Percentiles rank a stretch among this genome's conserved stretches.
Evolutionary conservation across 2,329 filamentous ascomycete species (phyloP).

Genomic region (Ceratocystis colombiana): DNA sequence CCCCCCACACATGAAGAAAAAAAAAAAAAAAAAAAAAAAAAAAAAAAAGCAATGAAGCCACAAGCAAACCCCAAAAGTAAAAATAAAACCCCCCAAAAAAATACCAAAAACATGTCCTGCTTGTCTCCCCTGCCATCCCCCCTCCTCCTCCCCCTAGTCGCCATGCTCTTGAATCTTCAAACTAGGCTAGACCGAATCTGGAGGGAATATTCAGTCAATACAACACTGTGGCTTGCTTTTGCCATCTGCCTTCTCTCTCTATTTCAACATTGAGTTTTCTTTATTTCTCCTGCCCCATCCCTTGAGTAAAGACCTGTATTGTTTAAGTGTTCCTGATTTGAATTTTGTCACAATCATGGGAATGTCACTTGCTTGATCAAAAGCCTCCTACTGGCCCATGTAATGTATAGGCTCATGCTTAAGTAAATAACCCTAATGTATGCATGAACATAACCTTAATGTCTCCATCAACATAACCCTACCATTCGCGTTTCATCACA

Average conservation of each 20-base stretch:
- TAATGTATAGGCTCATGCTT: no score
- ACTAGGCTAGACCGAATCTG: neutral
- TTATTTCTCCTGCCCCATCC: neutral
- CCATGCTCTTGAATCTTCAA: slow-evolving; percentile 7
- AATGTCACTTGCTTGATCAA: no score
- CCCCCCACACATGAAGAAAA: no score
- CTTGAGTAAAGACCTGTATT: neutral
- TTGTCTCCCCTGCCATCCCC: neutral
- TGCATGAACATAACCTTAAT: no score
- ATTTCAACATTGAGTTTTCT: neutral
- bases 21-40: no score
- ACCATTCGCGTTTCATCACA: no score
- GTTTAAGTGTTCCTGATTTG: no score
- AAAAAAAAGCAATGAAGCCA: no score
- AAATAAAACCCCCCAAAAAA: neutral
- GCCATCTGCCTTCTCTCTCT: neutral
- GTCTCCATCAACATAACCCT: no score
- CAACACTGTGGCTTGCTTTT: neutral
- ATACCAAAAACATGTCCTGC: neutral
- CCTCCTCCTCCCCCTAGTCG: neutral
- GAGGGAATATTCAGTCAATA: neutral
- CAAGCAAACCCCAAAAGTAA: neutral
- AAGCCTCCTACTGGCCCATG: no score
- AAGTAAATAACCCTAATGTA: no score
- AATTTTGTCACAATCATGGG: no score